Base-by-base conservation (phyloP, 345 rosid species). In the Aquilaria malaccensis region DNA sequence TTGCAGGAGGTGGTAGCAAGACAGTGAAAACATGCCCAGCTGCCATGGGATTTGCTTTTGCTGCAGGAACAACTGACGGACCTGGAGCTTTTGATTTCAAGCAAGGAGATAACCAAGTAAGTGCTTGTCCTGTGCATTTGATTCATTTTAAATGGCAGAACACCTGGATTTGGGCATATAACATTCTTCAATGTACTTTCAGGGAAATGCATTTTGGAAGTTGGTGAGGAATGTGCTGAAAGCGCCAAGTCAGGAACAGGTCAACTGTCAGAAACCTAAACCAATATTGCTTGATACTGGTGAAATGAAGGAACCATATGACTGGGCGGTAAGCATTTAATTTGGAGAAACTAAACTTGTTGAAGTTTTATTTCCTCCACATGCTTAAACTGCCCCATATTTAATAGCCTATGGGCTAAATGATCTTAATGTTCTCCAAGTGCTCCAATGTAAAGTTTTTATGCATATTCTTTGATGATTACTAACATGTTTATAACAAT, bases 21-120 rank as follows among this genome's bases (percentile, higher is more conserved):
- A 56, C 50, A 50, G 83, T 81, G 22, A 84, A 70, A 76, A 87
- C 88, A 54, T 87, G 95, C 65, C 95, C 91, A 11, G 91, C 88
- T 67, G 95, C 91, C 57, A 70, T 84, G 86, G 95, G 95, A 4
- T 87, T 87, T 66, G 82, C 74, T 62, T 87, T 87, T 82, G 95
- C 95, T 41, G 95, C 88, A 0, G 91, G 95, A 72, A 87, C 95
- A 22, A 87, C 95, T 41, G 95, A 87, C 76, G 95, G 95, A 15
- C 95, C 88, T 33, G 95, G 95, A 57, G 95, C 95, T 74, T 87
- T 87, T 62, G 91, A 84, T 75, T 87, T 87, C 67, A 75, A 67
- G 76, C 95, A 87, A 81, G 95, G 95, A 63, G 95, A 84, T 77
- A 83, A 82, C 56, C 59, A 80, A 72, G 95, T 79, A 65, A 61